Percentiles rank a stretch among this genome's conserved stretches.
Evolutionary conservation across 805 yeast genomes (phyloP).

Genomic region (Lachancea cidri): DNA sequence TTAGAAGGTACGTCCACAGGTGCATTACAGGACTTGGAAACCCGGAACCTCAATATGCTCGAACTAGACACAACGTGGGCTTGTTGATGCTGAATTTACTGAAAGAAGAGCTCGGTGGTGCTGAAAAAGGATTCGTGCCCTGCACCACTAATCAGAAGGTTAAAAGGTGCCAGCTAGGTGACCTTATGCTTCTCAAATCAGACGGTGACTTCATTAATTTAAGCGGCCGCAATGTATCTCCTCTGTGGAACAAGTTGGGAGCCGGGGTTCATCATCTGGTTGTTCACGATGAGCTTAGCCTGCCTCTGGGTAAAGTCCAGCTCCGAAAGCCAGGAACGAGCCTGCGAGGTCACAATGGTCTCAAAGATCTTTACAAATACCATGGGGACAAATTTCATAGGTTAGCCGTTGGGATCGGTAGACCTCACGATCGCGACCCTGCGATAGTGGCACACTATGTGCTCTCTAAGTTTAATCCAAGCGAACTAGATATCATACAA

Average conservation of each 20-base stretch:
- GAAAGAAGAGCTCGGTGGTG: slow-evolving; percentile 19
- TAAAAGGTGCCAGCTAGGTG: slow-evolving; percentile 15
- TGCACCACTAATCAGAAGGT: slow-evolving; percentile 12
- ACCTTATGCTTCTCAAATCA: slow-evolving; percentile 46
- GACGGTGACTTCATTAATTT: slow-evolving; percentile 58
- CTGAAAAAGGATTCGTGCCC: slow-evolving; percentile 9
- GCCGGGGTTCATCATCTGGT: slow-evolving; percentile 45
- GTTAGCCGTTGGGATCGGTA: slow-evolving; percentile 72
- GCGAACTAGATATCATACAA: slow-evolving; percentile 41
- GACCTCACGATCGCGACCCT: slow-evolving; percentile 45
- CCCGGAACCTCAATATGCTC: slow-evolving; percentile 56
- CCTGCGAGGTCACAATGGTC: slow-evolving; percentile 81
- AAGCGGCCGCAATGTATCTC: slow-evolving; percentile 54
- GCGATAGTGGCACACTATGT: slow-evolving; percentile 57
- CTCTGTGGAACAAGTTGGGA: slow-evolving; percentile 41
- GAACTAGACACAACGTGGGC: slow-evolving; percentile 78
- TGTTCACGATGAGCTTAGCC: slow-evolving; percentile 73
- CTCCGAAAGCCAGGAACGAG: slow-evolving; percentile 55
- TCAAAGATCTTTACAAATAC: slow-evolving; percentile 48
- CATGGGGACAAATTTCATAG: slow-evolving; percentile 53
- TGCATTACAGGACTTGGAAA: slow-evolving; percentile 53
- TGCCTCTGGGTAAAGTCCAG: slow-evolving; percentile 61
- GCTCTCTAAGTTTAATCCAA: slow-evolving; percentile 43
- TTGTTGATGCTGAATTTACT: slow-evolving; percentile 45
- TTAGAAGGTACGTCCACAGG: slow-evolving; percentile 13